Percentiles rank a stretch among this genome's conserved stretches.
These are phyloP conservation scores for Xerocomus amazonicus DNA, from an alignment of 1,284 basidiomycete genomes.

Conservation along the genomic window DNA sequence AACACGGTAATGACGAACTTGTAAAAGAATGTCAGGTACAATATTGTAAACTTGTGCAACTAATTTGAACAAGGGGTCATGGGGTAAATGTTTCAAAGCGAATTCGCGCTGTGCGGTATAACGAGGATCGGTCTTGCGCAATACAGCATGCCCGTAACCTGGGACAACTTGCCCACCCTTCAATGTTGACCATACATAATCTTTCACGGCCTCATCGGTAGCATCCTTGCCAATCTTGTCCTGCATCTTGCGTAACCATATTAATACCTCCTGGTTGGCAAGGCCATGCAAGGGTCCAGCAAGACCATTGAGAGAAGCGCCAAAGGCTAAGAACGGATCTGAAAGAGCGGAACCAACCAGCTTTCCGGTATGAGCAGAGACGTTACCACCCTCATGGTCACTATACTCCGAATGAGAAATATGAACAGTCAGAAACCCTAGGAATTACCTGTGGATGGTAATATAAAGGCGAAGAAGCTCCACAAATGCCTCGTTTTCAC, in stretches of 20 bases:
- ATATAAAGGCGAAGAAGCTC: conserved; percentile 97
- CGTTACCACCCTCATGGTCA: conserved; percentile 98
- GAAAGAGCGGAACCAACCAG: conserved; percentile 97
- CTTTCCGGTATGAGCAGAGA: conserved; percentile 96
- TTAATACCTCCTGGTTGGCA: conserved; percentile 93
- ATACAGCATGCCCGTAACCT: conserved; percentile 94
- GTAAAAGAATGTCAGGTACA: conserved; percentile 89
- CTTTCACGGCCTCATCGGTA: conserved; percentile 81
- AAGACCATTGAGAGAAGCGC: conserved; percentile 92
- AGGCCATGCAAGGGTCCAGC: conserved; percentile 97
- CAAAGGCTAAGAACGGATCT: conserved; percentile 96
- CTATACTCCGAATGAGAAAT: conserved; percentile 36
- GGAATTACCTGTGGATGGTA: conserved; percentile 81
- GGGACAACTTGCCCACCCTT: conserved; percentile 91
- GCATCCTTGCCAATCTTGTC: conserved; percentile 77
- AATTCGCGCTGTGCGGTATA: conserved; percentile 96
- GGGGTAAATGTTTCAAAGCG: conserved; percentile 83
- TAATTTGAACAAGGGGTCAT: conserved; percentile 89
- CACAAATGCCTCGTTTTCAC: conserved; percentile 85
- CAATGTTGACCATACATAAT: conserved; percentile 92
- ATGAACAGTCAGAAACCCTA: not conserved
- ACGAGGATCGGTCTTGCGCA: conserved; percentile 96
- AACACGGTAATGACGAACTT: conserved; percentile 74
- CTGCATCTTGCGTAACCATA: conserved; percentile 91
- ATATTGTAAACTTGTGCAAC: conserved; percentile 92